phyloP scores from a whole-genome alignment of 2,329 filamentous ascomycete genomes.

The Ophiobolus disseminans region DNA sequence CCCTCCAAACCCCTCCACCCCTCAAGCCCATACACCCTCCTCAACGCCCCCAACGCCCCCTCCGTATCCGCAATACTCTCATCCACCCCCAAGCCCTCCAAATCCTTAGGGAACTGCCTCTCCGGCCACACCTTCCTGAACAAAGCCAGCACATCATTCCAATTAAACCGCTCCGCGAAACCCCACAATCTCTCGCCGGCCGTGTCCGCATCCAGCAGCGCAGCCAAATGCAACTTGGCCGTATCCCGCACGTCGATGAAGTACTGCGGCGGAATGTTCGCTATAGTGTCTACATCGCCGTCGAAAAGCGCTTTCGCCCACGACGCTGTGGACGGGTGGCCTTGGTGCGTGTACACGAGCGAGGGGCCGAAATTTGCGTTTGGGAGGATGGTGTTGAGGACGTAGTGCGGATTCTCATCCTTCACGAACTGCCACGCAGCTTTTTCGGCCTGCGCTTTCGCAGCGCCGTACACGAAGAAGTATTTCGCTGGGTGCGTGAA shows the following conservation, averaged over 20 bases:
- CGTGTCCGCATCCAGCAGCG: slow-evolving; percentile 53
- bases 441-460: slow-evolving; percentile 53
- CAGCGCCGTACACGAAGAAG: slow-evolving; percentile 50
- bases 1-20: background rate
- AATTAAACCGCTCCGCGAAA: slow-evolving; percentile 55
- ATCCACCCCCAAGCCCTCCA: slow-evolving; percentile 7
- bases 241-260: slow-evolving; percentile 15
- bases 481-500: slow-evolving; percentile 38
- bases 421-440: slow-evolving; percentile 53
- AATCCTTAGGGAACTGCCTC: slow-evolving; percentile 32
- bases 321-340: background rate
- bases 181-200: slow-evolving; percentile 60
- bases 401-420: slow-evolving; percentile 51
- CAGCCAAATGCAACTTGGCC: slow-evolving; percentile 59
- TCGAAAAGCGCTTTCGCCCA: slow-evolving; percentile 9
- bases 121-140: slow-evolving; percentile 48
- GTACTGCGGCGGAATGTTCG: slow-evolving; percentile 4
- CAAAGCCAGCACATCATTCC: slow-evolving; percentile 49
- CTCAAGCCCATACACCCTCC: background rate
- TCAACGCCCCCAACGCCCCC: no score
- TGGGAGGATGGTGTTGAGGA: slow-evolving; percentile 43
- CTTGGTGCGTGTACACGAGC: slow-evolving; percentile 26
- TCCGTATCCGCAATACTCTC: no score
- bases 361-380: slow-evolving; percentile 38
- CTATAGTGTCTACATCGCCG: background rate